Conservation (phyloP, 1,284 basidiomycete species). For the Cystobasidium pallidum region DNA sequence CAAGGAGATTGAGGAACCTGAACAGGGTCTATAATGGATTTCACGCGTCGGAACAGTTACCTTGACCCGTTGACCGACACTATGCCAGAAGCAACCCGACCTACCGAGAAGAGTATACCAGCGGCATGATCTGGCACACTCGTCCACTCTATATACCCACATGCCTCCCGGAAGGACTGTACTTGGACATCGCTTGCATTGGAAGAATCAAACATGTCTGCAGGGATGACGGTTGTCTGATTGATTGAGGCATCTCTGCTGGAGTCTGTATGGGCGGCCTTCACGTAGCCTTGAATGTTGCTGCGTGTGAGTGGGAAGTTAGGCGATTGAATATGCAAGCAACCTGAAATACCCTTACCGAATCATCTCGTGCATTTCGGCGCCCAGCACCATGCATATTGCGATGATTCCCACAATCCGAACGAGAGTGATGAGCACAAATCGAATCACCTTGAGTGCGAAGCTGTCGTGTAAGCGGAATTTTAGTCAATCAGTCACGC, state of each 20-base stretch:
- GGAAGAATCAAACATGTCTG: conserved; percentile 1
- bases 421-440: conserved; percentile 75
- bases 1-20: conserved; percentile 25
- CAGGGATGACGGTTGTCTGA: background rate
- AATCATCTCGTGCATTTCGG: conserved; percentile 76
- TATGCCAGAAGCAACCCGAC: conserved; percentile 38
- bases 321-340: background rate
- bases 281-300: conserved; percentile 26
- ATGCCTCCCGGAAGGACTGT: conserved; percentile 12
- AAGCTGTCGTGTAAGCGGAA: conserved; percentile 6
- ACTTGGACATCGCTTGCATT: conserved; percentile 12
- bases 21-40: conserved; percentile 1
- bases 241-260: background rate
- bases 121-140: conserved; percentile 47
- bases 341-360: too few relatives aligned
- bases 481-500: background rate
- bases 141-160: conserved; percentile 42
- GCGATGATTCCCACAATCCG: conserved; percentile 75
- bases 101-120: conserved; percentile 48
- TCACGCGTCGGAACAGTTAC: background rate
- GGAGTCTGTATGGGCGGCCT: conserved; percentile 24
- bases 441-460: conserved; percentile 57
- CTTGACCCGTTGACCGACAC: too few relatives aligned
- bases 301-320: background rate
- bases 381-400: conserved; percentile 70